Percentiles rank a stretch among this genome's conserved stretches.
These are phyloP conservation scores for Suillus variegatus DNA, from an alignment of 768 basidiomycete species.

Conservation along the genomic window DNA sequence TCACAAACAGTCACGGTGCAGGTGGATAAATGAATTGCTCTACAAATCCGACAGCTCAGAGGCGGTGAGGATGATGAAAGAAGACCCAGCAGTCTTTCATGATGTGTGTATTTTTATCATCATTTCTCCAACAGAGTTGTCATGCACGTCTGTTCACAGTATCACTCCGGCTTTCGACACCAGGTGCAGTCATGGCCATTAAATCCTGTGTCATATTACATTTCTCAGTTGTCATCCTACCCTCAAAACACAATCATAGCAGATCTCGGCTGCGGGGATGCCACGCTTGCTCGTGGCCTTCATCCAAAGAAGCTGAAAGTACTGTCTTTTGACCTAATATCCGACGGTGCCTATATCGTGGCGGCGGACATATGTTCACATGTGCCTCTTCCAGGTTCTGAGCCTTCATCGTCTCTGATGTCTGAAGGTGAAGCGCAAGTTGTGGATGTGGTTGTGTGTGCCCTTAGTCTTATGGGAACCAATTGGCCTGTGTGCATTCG, in stretches of 20 bases:
- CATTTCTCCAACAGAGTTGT: conserved; percentile 14
- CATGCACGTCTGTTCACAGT: conserved; percentile 49
- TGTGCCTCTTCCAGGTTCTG: conserved; percentile 85
- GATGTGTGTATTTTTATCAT: conserved; percentile 56
- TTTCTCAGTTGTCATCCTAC: conserved; percentile 61
- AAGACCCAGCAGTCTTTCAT: conserved; percentile 77
- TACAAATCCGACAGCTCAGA: conserved; percentile 84
- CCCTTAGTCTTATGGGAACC: conserved; percentile 93
- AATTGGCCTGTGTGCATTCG: conserved; percentile 93
- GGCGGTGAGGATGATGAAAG: conserved; percentile 80
- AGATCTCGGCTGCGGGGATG: conserved; percentile 96
- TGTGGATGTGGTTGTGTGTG: conserved; percentile 91
- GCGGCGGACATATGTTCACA: conserved; percentile 86
- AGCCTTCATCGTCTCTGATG: conserved; percentile 40
- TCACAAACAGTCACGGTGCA: conserved; percentile 26
- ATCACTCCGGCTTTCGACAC: conserved; percentile 88
- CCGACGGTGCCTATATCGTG: conserved; percentile 72
- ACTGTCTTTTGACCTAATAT: conserved; percentile 80
- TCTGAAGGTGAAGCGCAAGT: conserved; percentile 66
- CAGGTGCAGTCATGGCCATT: conserved; percentile 94
- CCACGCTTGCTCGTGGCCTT: conserved; percentile 76
- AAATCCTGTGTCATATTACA: conserved; percentile 88
- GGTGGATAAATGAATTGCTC: conserved; percentile 89
- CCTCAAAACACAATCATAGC: conserved; percentile 74
- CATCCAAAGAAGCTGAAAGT: conserved; percentile 68